Base-by-base conservation (phyloP, 75 land plant species). In the Azolla pinnata region DNA sequence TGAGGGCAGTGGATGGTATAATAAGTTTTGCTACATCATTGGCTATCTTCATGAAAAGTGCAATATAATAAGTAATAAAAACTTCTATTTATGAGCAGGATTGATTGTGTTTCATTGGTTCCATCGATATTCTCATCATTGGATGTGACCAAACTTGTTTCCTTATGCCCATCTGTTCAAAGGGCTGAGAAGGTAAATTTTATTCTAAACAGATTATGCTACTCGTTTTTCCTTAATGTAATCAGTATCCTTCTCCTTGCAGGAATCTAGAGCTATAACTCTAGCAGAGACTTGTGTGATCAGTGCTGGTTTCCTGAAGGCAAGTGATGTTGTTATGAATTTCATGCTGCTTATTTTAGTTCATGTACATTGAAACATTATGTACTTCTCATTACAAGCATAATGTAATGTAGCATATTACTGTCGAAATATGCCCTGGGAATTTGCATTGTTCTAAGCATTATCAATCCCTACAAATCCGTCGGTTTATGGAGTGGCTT, bases 221-320 rank as follows among this genome's bases (percentile, higher is more conserved):
- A 34, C 19, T 61, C 62, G 4, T 60, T 60, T 46, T 18, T 42
- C 12, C 17, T 60, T n/a, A 35, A 0, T 64, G 9, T 31, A 4
- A 8, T 61, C 14, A 38, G 42, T 38, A 8, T 14, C 48, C 50
- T 10, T 49, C 28, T 61, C 21, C 34, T 25, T 53, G 31, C 79
- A 91, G 91, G 76, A 77, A 38, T 67, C 72, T 32, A 75, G 67
- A 57, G 87, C 82, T 52, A 60, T 61, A 20, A 49, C 83, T 27
- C 17, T 86, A 53, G 90, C 82, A 27, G 99, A 95, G 12, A 77
- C 83, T 12, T 95, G 72, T 67, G 44, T 95, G 12, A 76, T 95
- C 26, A 86, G 88, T 62, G 64, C 24, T 34, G 62, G 52, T 18
- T 89, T 88, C 69, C 64, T 95, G 57, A 89, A 80, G 96, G 99